phyloP scores from a whole-genome alignment of 179 eudicot species.

The Beta lomatogona region DNA sequence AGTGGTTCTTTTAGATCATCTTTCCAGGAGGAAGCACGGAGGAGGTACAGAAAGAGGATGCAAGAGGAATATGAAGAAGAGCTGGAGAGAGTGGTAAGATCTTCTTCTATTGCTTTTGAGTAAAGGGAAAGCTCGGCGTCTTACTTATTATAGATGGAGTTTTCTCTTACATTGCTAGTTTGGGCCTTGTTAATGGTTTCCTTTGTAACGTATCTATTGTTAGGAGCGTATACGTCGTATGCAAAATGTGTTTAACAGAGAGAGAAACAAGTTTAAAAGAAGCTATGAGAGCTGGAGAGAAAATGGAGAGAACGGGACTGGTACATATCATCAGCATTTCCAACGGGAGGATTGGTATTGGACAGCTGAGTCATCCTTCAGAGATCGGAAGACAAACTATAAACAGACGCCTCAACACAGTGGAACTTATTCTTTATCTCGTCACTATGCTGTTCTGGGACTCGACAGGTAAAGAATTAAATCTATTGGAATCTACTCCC shows the following conservation, averaged over 20 bases:
- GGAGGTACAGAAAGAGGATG: slow-evolving; percentile 78
- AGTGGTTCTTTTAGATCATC: slow-evolving; percentile 65
- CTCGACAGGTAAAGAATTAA: slow-evolving; percentile 71
- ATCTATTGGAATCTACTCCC: neutral
- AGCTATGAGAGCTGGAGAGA: slow-evolving; percentile 87
- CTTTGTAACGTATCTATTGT: slow-evolving; percentile 17
- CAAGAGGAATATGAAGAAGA: slow-evolving; percentile 97
- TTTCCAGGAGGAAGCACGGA: slow-evolving; percentile 88
- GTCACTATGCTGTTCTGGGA: slow-evolving; percentile 90
- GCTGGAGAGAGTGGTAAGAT: slow-evolving; percentile 94
- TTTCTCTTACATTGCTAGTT: neutral
- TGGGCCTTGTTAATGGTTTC: slow-evolving; percentile 9
- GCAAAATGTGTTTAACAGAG: slow-evolving; percentile 95
- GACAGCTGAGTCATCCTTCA: slow-evolving; percentile 69
- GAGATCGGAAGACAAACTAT: slow-evolving; percentile 49
- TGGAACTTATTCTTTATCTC: slow-evolving; percentile 63
- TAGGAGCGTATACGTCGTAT: slow-evolving; percentile 94
- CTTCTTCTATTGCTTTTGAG: neutral
- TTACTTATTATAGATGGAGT: neutral
- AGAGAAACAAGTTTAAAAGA: slow-evolving; percentile 71
- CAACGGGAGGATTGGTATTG: slow-evolving; percentile 98
- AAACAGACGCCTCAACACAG: slow-evolving; percentile 63
- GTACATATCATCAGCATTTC: slow-evolving; percentile 72
- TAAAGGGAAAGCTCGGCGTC: neutral
- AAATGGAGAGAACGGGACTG: slow-evolving; percentile 67